Base-by-base conservation (phyloP, 2,329 filamentous ascomycete genomes). In the Epichloe hybrida region DNA sequence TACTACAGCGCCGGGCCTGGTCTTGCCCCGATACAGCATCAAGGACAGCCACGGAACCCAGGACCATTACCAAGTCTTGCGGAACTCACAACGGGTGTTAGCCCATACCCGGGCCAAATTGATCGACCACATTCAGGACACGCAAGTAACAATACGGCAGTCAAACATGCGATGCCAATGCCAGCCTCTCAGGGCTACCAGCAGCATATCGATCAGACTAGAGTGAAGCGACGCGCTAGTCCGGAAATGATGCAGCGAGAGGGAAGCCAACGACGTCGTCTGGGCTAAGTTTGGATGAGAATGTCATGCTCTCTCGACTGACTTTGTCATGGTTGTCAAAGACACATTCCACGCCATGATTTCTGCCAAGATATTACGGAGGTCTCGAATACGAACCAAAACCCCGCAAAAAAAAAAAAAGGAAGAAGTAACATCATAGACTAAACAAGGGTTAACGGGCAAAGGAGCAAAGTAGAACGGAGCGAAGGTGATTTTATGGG, bases 51-150 rank as follows among this genome's bases (percentile, higher is more conserved):
- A 7, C 61, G 66, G 31, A 65, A 66, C n/a, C 66, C 66, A 5
- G 72, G 69, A 0, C 68, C 76, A 54, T 66, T 84, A n/a, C 80
- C 80, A 1, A 74, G 79, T 48, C 71, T 84, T 15, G 74, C 76
- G 37, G 80, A 84, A 60, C 71, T 84, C 57, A 83, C 80, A 2
- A 83, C 79, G 0, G 80, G 80, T 12, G 69, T 81, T 35, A 80
- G 75, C 55, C 76, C 78, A 0, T 83, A 82, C 60, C 76, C 68
- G 55, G 76, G 75, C n/a, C 75, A 76, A 4, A 55, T 58, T 2
- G 56, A 60, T 40, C 39, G 74, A 7, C 65, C 69, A 3, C 69
- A 60, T 39, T 62, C 51, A 13, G 50, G 58, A 31, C 56, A 58
- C 15, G 46, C 57, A 13, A 53, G 55, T 31, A 31, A 38, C 9